These are phyloP conservation scores for Coemansia sp. DNA, from an alignment of 192 early-diverging fungal genomes.

Conservation along the genomic window DNA sequence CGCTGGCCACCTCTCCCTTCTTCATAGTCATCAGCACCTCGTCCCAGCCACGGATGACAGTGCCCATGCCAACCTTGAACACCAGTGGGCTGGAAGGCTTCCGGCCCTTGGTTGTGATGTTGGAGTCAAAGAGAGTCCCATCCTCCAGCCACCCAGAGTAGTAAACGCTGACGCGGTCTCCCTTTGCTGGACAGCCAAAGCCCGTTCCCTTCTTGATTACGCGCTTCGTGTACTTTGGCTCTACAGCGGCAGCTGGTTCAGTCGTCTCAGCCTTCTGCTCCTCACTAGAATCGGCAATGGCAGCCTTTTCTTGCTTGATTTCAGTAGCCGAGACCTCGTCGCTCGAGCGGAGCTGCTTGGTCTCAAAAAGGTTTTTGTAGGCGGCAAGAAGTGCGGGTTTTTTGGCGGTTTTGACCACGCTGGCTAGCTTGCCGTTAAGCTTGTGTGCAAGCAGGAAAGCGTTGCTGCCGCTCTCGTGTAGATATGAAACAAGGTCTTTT, in stretches of 20 bases:
- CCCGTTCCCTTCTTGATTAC: constrained; percentile 67
- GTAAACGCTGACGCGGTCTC: constrained; percentile 62
- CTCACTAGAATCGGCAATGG: constrained; percentile 1
- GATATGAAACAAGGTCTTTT: constrained; percentile 66
- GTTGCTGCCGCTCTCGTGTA: constrained; percentile 64
- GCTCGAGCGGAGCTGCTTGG: constrained; percentile 57
- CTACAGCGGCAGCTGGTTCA: constrained; percentile 17
- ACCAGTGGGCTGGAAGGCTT: constrained; percentile 67
- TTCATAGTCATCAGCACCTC: constrained; percentile 87
- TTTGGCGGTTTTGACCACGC: constrained; percentile 69
- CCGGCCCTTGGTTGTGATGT: constrained; percentile 55
- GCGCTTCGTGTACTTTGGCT: constrained; percentile 64
- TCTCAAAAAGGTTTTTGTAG: constrained; percentile 63
- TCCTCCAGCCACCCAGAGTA: constrained; percentile 73
- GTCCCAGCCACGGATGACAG: constrained; percentile 87
- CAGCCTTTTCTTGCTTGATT: constrained; percentile 38
- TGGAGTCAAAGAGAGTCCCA: constrained; percentile 70
- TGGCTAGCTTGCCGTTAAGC: constrained; percentile 68
- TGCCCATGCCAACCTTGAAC: constrained; percentile 90
- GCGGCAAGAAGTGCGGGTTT: constrained; percentile 60
- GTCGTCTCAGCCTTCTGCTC: background rate
- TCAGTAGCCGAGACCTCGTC: constrained; percentile 35
- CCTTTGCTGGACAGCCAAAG: constrained; percentile 58
- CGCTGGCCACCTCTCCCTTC: constrained; percentile 78
- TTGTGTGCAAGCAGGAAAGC: constrained; percentile 65